Percentiles rank a stretch among this genome's conserved stretches.
phyloP scores from a whole-genome alignment of 352 stramenopile genomes.

The Pythium volutum region DNA sequence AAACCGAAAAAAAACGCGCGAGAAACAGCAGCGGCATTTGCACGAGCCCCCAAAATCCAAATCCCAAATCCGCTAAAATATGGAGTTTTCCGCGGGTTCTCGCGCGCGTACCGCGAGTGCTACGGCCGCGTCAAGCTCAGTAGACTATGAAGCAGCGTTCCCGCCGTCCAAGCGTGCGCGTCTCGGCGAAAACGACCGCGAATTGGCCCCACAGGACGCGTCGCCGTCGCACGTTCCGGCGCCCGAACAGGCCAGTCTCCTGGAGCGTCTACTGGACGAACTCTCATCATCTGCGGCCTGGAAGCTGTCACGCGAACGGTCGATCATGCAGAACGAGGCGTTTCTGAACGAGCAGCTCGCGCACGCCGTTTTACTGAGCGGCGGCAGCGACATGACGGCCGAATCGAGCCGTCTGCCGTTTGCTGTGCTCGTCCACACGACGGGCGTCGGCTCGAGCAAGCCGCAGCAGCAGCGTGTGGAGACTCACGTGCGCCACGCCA shows the following conservation, averaged over 20 bases:
- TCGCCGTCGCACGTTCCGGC: not conserved
- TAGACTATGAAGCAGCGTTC: slow-evolving; percentile 13
- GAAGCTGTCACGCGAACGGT: slow-evolving; percentile 43
- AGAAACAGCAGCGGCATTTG: not conserved
- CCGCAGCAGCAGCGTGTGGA: slow-evolving; percentile 32
- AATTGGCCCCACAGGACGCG: slow-evolving; percentile 5
- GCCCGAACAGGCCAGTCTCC: not conserved
- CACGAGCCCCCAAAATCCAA: not conserved
- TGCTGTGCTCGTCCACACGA: slow-evolving; percentile 19
- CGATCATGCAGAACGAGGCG: slow-evolving; percentile 40
- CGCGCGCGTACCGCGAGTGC: slow-evolving; percentile 17
- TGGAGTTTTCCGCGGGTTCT: slow-evolving; percentile 9
- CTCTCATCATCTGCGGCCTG: slow-evolving; percentile 27
- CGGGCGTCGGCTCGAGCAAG: not conserved
- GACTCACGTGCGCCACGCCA: slow-evolving; percentile 37
- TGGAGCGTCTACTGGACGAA: slow-evolving; percentile 16
- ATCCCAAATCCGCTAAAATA: not conserved
- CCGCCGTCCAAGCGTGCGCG: slow-evolving; percentile 22
- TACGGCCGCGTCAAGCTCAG: not conserved
- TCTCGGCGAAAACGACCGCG: slow-evolving; percentile 1
- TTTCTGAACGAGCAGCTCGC: slow-evolving; percentile 71
- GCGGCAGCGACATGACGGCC: slow-evolving; percentile 20
- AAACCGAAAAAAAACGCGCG: slow-evolving; percentile 5
- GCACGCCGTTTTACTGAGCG: slow-evolving; percentile 31
- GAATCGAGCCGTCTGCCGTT: slow-evolving; percentile 18